phyloP scores from a whole-genome alignment of 495 filamentous ascomycete species.

The Hypoxylon fragiforme region DNA sequence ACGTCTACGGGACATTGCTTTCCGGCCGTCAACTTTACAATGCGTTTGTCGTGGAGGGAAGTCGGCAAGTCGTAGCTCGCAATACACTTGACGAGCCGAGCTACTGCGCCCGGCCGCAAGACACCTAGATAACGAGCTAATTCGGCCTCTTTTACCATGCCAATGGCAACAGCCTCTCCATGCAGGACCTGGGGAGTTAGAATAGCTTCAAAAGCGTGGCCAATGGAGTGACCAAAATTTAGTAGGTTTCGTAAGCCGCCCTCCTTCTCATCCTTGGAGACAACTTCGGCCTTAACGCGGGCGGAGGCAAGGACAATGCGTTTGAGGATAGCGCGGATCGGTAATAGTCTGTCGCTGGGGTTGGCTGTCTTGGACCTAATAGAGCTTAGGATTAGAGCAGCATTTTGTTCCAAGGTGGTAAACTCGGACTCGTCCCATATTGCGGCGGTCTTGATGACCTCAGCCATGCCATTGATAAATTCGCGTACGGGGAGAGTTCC shows the following conservation, averaged over 20 bases:
- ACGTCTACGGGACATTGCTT: conserved; percentile 92
- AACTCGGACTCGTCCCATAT: conserved; percentile 94
- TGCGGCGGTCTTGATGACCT: conserved; percentile 97
- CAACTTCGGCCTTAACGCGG: conserved; percentile 87
- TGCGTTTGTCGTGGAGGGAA: conserved; percentile 79
- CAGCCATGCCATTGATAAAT: conserved; percentile 98
- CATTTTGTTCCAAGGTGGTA: conserved; percentile 78
- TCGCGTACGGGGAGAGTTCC: conserved; percentile 89
- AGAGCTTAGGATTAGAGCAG: conserved; percentile 70
- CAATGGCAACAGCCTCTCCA: conserved; percentile 93
- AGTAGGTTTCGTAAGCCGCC: conserved; percentile 92
- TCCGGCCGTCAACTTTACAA: conserved; percentile 80
- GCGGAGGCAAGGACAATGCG: conserved; percentile 86
- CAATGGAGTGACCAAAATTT: conserved; percentile 98
- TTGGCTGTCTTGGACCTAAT: conserved; percentile 61
- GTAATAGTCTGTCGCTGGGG: conserved; percentile 58
- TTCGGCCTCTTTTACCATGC: conserved; percentile 97
- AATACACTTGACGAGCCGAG: conserved; percentile 87
- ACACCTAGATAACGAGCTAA: conserved; percentile 87
- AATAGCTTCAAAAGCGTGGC: conserved; percentile 94
- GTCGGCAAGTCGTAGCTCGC: conserved; percentile 91
- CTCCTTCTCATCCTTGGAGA: conserved; percentile 91
- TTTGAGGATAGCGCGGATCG: conserved; percentile 77
- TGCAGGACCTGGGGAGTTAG: conserved; percentile 94
- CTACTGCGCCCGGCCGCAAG: conserved; percentile 83